A percentile compares a stretch with the other conserved stretches of the same genome.
These are phyloP conservation scores for Coemansia brasiliensis DNA, from an alignment of 192 early-diverging fungal genomes.

Conservation along the genomic window DNA sequence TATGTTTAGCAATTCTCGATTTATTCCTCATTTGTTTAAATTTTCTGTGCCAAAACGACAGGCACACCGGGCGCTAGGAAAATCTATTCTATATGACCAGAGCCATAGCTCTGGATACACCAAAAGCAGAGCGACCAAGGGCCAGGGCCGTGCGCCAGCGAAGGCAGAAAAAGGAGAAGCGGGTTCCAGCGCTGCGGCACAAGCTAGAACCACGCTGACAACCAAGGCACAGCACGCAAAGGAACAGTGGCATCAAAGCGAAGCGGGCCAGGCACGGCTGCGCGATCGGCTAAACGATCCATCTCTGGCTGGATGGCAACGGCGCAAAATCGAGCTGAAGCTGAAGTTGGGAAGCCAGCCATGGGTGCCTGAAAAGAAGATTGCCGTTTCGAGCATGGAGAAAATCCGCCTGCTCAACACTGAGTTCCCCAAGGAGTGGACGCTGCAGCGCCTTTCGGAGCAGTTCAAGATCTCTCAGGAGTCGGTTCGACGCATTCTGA, in stretches of 20 bases:
- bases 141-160: too few relatives aligned
- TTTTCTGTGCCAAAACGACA: background rate
- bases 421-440: conserved; percentile 55
- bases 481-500: conserved; percentile 56
- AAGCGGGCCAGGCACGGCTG: conserved; percentile 11
- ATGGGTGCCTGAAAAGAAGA: conserved; percentile 43
- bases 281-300: conserved; percentile 21
- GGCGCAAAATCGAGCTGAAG: conserved; percentile 53
- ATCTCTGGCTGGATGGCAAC: conserved; percentile 37
- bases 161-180: too few relatives aligned
- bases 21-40: too few relatives aligned
- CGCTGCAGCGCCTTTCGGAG: conserved; percentile 43
- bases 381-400: conserved; percentile 51
- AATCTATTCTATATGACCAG: conserved; percentile 4
- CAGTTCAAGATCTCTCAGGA: conserved; percentile 59
- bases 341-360: conserved; percentile 29
- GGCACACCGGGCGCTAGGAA: conserved; percentile 2
- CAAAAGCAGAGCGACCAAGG: background rate
- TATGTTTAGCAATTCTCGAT: too few relatives aligned
- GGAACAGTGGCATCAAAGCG: conserved; percentile 23
- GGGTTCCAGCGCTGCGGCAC: too few relatives aligned
- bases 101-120: background rate
- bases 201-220: conserved; percentile 19
- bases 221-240: conserved; percentile 14
- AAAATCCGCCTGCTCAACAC: conserved; percentile 43